Conservation (phyloP, 2,329 filamentous ascomycete species). For the Verticillium tricorpus region DNA sequence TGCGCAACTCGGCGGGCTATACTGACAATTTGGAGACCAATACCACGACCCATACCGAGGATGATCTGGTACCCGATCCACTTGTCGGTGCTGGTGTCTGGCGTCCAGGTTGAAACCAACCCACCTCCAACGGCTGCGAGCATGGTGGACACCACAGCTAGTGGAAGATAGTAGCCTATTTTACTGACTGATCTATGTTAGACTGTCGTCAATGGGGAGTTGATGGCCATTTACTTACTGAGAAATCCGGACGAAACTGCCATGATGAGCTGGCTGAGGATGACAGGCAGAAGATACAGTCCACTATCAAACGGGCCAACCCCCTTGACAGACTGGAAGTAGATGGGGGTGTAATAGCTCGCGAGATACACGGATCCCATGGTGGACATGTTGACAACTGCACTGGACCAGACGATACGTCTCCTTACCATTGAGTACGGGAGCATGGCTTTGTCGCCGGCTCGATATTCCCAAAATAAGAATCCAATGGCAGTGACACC, state of each 20-base stretch:
- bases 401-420: conserved; percentile 37
- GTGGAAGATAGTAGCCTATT: conserved; percentile 15
- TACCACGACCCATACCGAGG: background rate
- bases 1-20: conserved; percentile 41
- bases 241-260: conserved; percentile 6
- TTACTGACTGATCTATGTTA: conserved; percentile 27
- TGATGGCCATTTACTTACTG: conserved; percentile 1
- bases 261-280: conserved; percentile 9
- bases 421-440: conserved; percentile 37
- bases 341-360: conserved; percentile 32
- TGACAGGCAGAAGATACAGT: conserved; percentile 10
- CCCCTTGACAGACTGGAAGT: conserved; percentile 17
- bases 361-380: conserved; percentile 31
- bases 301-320: conserved; percentile 16
- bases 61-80: background rate
- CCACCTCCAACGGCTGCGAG: conserved; percentile 31
- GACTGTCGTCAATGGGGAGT: background rate
- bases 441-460: conserved; percentile 45
- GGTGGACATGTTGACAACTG: conserved; percentile 33
- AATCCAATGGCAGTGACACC: conserved; percentile 27
- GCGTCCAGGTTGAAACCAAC: conserved; percentile 30
- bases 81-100: conserved; percentile 21
- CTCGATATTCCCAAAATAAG: conserved; percentile 34
- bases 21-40: conserved; percentile 39
- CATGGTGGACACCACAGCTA: conserved; percentile 26